phyloP scores from a whole-genome alignment of 78 protist species.

The Pelomyxa schiedti region DNA sequence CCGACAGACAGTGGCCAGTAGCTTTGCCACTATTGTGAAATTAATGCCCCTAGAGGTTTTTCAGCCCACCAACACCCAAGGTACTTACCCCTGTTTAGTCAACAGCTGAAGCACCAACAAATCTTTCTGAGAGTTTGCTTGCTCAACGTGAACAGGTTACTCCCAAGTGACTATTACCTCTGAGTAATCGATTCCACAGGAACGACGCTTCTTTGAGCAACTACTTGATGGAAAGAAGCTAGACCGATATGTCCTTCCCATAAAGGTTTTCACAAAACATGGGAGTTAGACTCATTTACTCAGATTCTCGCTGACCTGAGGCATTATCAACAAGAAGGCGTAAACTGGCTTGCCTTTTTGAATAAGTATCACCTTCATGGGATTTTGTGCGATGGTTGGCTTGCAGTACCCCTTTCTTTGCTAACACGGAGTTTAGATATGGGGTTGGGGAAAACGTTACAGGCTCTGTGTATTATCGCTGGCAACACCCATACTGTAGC shows the following conservation, averaged over 20 bases:
- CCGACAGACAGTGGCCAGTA: conserved; percentile 12
- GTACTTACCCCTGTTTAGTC: too few relatives aligned
- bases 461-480: conserved; percentile 71
- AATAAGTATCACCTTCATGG: conserved; percentile 52
- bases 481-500: conserved; percentile 20
- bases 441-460: conserved; percentile 97
- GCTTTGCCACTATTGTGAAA: conserved; percentile 41
- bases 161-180: too few relatives aligned
- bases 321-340: conserved; percentile 85
- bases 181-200: too few relatives aligned
- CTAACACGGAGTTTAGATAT: conserved; percentile 45
- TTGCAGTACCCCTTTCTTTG: neutral
- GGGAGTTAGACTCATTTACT: too few relatives aligned
- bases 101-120: too few relatives aligned
- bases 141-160: too few relatives aligned
- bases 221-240: conserved; percentile 37
- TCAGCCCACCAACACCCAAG: too few relatives aligned
- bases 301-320: conserved; percentile 69
- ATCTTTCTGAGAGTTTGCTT: too few relatives aligned
- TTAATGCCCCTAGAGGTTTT: conserved; percentile 57
- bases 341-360: conserved; percentile 81
- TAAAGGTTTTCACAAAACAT: conserved; percentile 35
- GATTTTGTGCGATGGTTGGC: conserved; percentile 71
- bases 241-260: conserved; percentile 33
- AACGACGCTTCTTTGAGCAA: conserved; percentile 44